These are phyloP conservation scores for Starmera quercuum DNA, from an alignment of 805 yeast species.

Conservation along the genomic window DNA sequence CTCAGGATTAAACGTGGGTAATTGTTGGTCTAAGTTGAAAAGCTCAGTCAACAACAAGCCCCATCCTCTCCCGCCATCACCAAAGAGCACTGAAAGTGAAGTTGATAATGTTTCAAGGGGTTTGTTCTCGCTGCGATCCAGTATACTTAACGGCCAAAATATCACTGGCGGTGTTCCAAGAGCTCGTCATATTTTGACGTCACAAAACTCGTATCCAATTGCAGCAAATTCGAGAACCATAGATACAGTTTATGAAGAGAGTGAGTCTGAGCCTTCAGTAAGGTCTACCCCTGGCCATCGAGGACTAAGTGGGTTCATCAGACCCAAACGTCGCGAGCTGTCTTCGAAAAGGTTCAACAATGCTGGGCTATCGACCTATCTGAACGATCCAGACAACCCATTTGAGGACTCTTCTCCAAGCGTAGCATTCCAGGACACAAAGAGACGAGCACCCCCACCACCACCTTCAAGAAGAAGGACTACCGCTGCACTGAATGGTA, in stretches of 20 bases:
- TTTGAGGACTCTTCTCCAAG: conserved; percentile 8
- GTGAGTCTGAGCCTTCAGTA: conserved; percentile 9
- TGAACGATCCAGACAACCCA: conserved; percentile 11
- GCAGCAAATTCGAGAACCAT: conserved; percentile 7
- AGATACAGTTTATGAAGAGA: conserved; percentile 20
- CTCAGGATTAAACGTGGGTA: too few species aligned
- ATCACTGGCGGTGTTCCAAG: too few species aligned
- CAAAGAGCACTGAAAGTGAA: too few species aligned
- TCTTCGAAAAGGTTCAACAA: conserved; percentile 11
- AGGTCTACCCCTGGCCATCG: neutral
- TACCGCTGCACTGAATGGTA: neutral
- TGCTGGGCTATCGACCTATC: conserved; percentile 4
- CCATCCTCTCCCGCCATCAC: too few species aligned
- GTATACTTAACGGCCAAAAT: neutral
- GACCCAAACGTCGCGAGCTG: neutral
- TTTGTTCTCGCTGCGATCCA: neutral
- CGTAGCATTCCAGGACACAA: too few species aligned
- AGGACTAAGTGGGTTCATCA: neutral
- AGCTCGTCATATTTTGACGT: too few species aligned
- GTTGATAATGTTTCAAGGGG: too few species aligned
- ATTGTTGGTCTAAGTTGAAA: too few species aligned
- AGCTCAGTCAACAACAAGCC: too few species aligned
- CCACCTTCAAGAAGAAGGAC: conserved; percentile 11
- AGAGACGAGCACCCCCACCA: conserved; percentile 10
- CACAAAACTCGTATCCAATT: too few species aligned